A percentile compares a stretch with the other conserved stretches of the same genome.
Evolutionary conservation across 2,329 filamentous ascomycete species (phyloP).

Genomic region (Epichloe bromicola): DNA sequence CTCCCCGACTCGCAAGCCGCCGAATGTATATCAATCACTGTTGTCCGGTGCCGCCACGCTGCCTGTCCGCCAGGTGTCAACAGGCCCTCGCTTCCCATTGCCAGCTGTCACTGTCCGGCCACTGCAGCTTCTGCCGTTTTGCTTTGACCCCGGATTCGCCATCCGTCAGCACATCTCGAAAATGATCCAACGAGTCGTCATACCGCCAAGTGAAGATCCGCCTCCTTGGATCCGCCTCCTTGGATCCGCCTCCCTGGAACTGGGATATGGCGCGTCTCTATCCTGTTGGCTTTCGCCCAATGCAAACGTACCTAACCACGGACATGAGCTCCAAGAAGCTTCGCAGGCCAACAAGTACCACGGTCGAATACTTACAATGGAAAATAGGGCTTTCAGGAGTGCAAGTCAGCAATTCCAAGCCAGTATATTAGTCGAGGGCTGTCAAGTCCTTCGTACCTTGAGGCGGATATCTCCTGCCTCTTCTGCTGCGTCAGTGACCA

Average conservation of each 20-base stretch:
- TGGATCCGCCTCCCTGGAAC: not conserved
- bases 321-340: not conserved
- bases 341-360: not conserved
- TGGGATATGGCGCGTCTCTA: conserved; percentile 1
- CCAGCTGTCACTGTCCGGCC: not conserved
- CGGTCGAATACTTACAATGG: conserved; percentile 35
- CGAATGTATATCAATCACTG: too few relatives aligned
- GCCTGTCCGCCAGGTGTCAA: not conserved
- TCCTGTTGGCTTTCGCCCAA: conserved; percentile 40
- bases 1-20: not conserved
- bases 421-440: not conserved
- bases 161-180: not conserved
- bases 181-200: not conserved
- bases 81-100: not conserved
- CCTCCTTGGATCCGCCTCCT: not conserved
- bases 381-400: conserved; percentile 41
- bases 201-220: not conserved
- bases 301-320: conserved; percentile 42
- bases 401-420: not conserved
- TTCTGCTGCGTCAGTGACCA: conserved; percentile 40
- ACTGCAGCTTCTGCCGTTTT: too few relatives aligned
- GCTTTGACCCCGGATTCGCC: too few relatives aligned
- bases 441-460: conserved; percentile 29
- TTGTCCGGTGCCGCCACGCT: too few relatives aligned
- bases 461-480: conserved; percentile 40